Conservation (phyloP, 2,329 filamentous ascomycete species). For the Aphanocladium album region DNA sequence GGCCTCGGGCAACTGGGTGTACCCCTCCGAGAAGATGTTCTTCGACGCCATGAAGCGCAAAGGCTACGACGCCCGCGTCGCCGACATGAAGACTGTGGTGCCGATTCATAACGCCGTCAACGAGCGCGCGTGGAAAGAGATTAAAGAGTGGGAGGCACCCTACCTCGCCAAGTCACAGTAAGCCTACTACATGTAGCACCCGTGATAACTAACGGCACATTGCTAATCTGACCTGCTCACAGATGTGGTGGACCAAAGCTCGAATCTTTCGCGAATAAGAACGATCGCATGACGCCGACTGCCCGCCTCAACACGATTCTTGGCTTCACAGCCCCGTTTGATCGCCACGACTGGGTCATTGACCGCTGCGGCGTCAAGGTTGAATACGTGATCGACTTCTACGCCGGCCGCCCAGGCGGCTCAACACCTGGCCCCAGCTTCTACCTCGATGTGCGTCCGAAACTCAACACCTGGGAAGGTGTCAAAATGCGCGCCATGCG, state of each 20-base stretch:
- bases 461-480: constrained; percentile 63
- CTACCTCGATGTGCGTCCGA: constrained; percentile 63
- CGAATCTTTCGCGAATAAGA: constrained; percentile 75
- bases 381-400: constrained; percentile 98
- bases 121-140: constrained; percentile 91
- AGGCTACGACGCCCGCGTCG: constrained; percentile 62
- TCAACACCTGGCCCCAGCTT: constrained; percentile 47
- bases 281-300: constrained; percentile 66
- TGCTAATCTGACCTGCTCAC: not conserved
- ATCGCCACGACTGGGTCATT: constrained; percentile 95
- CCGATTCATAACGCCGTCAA: constrained; percentile 99
- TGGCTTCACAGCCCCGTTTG: constrained; percentile 89
- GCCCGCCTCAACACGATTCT: constrained; percentile 77
- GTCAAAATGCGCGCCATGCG: constrained; percentile 59
- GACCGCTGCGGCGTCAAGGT: constrained; percentile 81
- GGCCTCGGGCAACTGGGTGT: constrained; percentile 85
- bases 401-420: constrained; percentile 59
- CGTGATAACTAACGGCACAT: too few relatives aligned
- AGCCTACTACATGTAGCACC: too few relatives aligned
- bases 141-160: constrained; percentile 79
- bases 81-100: constrained; percentile 86
- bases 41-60: constrained; percentile 96
- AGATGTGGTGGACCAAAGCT: constrained; percentile 71
- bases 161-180: constrained; percentile 55
- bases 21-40: constrained; percentile 95